These are phyloP conservation scores for Talaromyces liani DNA, from an alignment of 495 filamentous ascomycete genomes.

Conservation along the genomic window DNA sequence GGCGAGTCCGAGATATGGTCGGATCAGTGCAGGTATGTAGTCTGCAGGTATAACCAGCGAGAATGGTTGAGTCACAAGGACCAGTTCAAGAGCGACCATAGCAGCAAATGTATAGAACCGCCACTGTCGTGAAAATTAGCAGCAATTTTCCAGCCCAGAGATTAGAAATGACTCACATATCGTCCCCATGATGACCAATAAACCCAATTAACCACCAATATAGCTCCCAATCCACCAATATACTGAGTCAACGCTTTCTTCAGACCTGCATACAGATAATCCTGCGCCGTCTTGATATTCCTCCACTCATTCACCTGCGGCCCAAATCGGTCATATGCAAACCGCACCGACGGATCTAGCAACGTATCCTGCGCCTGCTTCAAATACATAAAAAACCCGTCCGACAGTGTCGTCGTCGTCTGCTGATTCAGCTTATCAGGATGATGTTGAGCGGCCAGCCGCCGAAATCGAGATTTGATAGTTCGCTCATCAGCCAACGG, in stretches of 20 bases:
- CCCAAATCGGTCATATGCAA: slow-evolving; percentile 92
- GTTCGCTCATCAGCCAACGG: slow-evolving; percentile 61
- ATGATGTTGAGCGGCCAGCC: slow-evolving; percentile 76
- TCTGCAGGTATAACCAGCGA: slow-evolving; percentile 27
- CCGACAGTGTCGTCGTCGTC: slow-evolving; percentile 14
- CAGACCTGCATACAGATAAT: slow-evolving; percentile 63
- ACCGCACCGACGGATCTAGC: slow-evolving; percentile 67
- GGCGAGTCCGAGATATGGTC: slow-evolving; percentile 2
- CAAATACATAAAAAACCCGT: slow-evolving; percentile 70
- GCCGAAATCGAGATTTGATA: slow-evolving; percentile 79
- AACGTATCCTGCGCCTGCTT: slow-evolving; percentile 81
- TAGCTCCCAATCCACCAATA: slow-evolving; percentile 46
- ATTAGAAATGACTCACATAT: slow-evolving; percentile 34
- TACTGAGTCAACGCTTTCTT: slow-evolving; percentile 59
- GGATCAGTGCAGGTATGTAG: slow-evolving; percentile 35
- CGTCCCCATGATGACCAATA: slow-evolving; percentile 80
- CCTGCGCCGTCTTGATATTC: slow-evolving; percentile 60
- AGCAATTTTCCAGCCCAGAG: slow-evolving; percentile 22
- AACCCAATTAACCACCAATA: slow-evolving; percentile 63
- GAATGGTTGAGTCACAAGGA: slow-evolving; percentile 59
- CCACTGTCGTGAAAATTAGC: slow-evolving; percentile 47
- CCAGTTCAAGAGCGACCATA: slow-evolving; percentile 66
- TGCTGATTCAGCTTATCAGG: slow-evolving; percentile 67
- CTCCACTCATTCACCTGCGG: slow-evolving; percentile 63
- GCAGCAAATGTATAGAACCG: slow-evolving; percentile 69